phyloP scores from a whole-genome alignment of 2,329 filamentous ascomycete genomes.

The Fusarium circinatum region DNA sequence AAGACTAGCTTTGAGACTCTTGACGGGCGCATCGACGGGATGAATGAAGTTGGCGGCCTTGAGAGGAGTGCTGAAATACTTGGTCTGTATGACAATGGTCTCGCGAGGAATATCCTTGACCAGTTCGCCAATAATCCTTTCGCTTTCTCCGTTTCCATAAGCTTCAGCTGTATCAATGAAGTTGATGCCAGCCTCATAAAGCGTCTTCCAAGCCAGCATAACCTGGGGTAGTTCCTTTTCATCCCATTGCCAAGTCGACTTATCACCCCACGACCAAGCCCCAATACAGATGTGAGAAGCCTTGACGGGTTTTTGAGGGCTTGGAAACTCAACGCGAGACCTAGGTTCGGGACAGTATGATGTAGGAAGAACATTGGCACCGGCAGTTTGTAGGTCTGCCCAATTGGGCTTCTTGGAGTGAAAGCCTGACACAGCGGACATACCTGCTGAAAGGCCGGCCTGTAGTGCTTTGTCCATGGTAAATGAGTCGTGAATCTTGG shows the following conservation, averaged over 20 bases:
- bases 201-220: conserved; percentile 4
- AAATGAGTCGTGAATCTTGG: not conserved
- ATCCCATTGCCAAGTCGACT: conserved; percentile 10
- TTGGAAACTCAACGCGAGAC: not conserved
- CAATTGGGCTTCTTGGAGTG: conserved; percentile 7
- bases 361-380: not conserved
- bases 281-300: not conserved
- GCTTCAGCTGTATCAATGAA: conserved; percentile 14
- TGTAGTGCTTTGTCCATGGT: not conserved
- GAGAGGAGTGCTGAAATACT: conserved; percentile 14
- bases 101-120: not conserved
- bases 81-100: conserved; percentile 4
- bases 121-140: not conserved
- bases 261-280: conserved; percentile 10
- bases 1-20: conserved; percentile 9
- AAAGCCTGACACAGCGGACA: not conserved
- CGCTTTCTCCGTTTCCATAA: conserved; percentile 1
- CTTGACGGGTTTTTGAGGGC: not conserved
- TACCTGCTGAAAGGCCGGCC: not conserved
- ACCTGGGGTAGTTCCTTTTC: not conserved
- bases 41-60: not conserved
- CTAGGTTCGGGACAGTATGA: not conserved
- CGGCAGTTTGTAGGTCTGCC: not conserved
- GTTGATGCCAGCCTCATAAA: conserved; percentile 12
- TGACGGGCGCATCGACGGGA: not conserved